These are phyloP conservation scores for Leccinellum rugosiceps DNA, from an alignment of 768 basidiomycete genomes.

Conservation along the genomic window DNA sequence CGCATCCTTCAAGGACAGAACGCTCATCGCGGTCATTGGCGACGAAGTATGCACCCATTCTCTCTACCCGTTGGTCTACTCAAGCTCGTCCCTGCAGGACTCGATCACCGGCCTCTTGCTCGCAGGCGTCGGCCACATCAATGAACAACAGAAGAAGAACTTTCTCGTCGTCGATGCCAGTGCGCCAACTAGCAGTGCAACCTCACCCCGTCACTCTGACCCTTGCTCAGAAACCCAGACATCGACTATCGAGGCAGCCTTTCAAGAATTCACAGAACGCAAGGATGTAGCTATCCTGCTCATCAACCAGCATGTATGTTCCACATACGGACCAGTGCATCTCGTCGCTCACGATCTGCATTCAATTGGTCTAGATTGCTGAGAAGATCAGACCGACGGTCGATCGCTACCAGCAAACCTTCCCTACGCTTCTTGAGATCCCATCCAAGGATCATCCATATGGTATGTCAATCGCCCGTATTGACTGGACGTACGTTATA, in stretches of 20 bases:
- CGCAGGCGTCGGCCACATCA: conserved; percentile 92
- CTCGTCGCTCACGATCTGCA: conserved; percentile 9
- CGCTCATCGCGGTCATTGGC: conserved; percentile 91
- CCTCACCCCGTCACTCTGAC: conserved; percentile 7
- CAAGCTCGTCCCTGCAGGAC: conserved; percentile 54
- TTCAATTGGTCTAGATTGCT: conserved; percentile 62
- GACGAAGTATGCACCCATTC: conserved; percentile 68
- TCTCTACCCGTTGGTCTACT: conserved; percentile 3
- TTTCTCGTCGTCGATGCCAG: conserved; percentile 94
- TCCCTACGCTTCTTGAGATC: conserved; percentile 96
- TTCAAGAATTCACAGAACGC: conserved; percentile 92
- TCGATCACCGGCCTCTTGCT: conserved; percentile 94
- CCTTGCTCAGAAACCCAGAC: conserved; percentile 75
- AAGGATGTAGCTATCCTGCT: conserved; percentile 94
- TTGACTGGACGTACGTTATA: neutral
- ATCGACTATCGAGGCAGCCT: conserved; percentile 85
- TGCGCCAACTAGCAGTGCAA: conserved; percentile 42
- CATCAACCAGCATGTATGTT: conserved; percentile 94
- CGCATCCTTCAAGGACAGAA: conserved; percentile 74
- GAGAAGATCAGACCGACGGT: conserved; percentile 96
- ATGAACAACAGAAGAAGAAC: conserved; percentile 92
- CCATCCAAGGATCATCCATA: conserved; percentile 99
- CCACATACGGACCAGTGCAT: neutral
- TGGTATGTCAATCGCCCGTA: conserved; percentile 49
- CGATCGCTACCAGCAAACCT: conserved; percentile 92